Evolutionary conservation across 257 asterid genomes (phyloP).

Genomic region (Ilex aquifolium): DNA sequence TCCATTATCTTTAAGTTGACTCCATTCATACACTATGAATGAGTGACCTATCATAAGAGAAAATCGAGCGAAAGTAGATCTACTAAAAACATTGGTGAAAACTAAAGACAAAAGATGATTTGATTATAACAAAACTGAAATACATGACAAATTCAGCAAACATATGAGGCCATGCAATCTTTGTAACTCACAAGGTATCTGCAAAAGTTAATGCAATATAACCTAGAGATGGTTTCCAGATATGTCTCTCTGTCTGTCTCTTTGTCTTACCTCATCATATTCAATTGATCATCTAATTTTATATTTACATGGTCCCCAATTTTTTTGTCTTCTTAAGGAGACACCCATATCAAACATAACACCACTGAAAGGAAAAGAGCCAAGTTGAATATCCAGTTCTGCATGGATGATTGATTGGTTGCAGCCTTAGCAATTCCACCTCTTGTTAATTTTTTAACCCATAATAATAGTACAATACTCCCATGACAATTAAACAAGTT

Average conservation of each 20-base stretch:
- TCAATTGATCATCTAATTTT: not conserved
- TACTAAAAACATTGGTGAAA: not conserved
- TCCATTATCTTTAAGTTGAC: too few species aligned
- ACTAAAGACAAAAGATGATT: conserved; percentile 14
- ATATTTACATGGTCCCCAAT: conserved; percentile 28
- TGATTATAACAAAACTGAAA: conserved; percentile 5
- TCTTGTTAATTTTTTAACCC: not conserved
- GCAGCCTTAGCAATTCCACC: conserved; percentile 4
- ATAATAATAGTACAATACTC: not conserved
- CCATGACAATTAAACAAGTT: not conserved
- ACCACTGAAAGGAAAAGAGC: conserved; percentile 8
- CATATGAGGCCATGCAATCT: conserved; percentile 21
- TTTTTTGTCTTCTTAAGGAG: conserved; percentile 10
- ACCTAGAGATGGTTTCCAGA: conserved; percentile 4
- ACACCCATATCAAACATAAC: conserved; percentile 10
- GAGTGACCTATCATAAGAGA: not conserved
- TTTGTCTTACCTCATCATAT: not conserved
- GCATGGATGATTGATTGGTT: conserved; percentile 17
- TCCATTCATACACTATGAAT: too few species aligned
- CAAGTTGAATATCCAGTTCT: conserved; percentile 3
- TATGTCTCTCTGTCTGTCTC: conserved; percentile 5
- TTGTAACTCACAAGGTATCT: conserved; percentile 11
- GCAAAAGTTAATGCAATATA: conserved; percentile 16
- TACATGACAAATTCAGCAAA: not conserved
- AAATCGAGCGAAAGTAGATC: conserved; percentile 9